Conservation (phyloP, 2,329 filamentous ascomycete species). For the Colletotrichum tropicale region DNA sequence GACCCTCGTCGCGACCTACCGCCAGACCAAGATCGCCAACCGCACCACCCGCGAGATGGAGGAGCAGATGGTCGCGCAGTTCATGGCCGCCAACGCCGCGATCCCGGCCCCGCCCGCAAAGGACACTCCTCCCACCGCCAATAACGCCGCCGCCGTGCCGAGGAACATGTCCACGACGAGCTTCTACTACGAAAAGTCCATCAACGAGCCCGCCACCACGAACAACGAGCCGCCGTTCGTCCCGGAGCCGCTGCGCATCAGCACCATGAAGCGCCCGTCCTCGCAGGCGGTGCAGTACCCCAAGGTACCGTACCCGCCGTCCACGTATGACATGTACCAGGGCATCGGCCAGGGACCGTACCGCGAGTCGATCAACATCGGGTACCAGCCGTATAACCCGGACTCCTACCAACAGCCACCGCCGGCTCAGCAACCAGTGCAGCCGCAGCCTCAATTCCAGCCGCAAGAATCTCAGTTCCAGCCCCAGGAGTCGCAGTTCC, state of each 20-base stretch:
- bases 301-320: not conserved
- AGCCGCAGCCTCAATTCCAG: not conserved
- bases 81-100: not conserved
- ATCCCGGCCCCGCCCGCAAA: not conserved
- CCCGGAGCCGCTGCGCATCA: not conserved
- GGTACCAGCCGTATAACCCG: slow-evolving; percentile 5
- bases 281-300: not conserved
- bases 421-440: not conserved
- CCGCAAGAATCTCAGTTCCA: not conserved
- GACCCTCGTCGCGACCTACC: not conserved
- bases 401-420: not conserved
- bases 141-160: not conserved
- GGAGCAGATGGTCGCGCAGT: slow-evolving; percentile 12
- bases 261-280: not conserved
- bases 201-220: not conserved
- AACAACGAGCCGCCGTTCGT: not conserved
- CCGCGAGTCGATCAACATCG: slow-evolving; percentile 12
- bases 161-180: not conserved
- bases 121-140: not conserved
- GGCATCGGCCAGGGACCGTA: slow-evolving; percentile 9
- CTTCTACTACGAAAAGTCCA: slow-evolving; percentile 12
- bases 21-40: slow-evolving; percentile 8
- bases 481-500: not conserved
- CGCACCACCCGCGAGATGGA: slow-evolving; percentile 13
- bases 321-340: slow-evolving; percentile 8